Conservation (phyloP, 2,329 filamentous ascomycete genomes). For the Periglandula ipomoeae region DNA sequence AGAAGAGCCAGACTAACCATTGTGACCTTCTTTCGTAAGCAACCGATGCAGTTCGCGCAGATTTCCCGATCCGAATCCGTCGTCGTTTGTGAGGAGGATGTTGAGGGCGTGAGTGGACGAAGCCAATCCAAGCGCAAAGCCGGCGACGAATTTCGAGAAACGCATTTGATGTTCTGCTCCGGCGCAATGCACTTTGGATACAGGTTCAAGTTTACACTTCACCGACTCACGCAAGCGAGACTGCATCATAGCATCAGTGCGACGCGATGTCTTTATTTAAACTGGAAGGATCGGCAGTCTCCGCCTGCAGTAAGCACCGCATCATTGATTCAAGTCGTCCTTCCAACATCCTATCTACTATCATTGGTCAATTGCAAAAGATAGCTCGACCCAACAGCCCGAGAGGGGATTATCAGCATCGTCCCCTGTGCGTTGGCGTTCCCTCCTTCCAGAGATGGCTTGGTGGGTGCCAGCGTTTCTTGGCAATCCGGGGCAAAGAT, state of each 20-base stretch:
- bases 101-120: slow-evolving; percentile 16
- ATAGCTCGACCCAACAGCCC: neutral
- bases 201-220: too few relatives aligned
- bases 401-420: neutral
- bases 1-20: slow-evolving; percentile 12
- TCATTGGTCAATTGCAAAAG: neutral
- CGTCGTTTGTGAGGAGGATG: slow-evolving; percentile 22
- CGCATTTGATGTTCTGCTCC: slow-evolving; percentile 11
- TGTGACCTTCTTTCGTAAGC: slow-evolving; percentile 19
- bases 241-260: neutral
- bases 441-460: neutral
- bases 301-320: neutral
- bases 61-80: slow-evolving; percentile 22
- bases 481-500: neutral
- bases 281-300: neutral
- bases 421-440: neutral
- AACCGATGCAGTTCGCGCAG: slow-evolving; percentile 21
- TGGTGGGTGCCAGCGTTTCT: neutral
- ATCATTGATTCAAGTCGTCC: neutral
- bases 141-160: slow-evolving; percentile 12
- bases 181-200: neutral
- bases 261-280: neutral
- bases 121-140: slow-evolving; percentile 11
- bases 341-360: neutral
- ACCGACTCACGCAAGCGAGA: too few relatives aligned